Evolutionary conservation across 495 filamentous ascomycete genomes (phyloP).

Genomic region (Cercophora newfieldiana): DNA sequence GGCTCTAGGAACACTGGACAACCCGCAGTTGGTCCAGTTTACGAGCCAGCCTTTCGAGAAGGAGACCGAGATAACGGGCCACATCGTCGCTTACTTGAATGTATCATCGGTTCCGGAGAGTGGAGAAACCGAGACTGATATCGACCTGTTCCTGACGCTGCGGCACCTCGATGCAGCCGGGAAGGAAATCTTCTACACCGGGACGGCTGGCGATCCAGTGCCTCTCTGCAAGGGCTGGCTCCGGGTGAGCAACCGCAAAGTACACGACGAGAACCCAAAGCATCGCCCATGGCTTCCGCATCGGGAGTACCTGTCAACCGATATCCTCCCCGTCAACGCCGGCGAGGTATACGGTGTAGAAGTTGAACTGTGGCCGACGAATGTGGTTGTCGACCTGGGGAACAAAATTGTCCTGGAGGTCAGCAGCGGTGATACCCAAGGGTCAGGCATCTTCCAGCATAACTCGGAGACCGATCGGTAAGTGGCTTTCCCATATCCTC

Average conservation of each 20-base stretch:
- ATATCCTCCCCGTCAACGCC: conserved; percentile 54
- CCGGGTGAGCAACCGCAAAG: conserved; percentile 55
- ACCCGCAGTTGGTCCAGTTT: conserved; percentile 53
- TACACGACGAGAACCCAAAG: conserved; percentile 48
- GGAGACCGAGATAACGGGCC: conserved; percentile 67
- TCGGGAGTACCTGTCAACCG: conserved; percentile 60
- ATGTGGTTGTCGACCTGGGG: conserved; percentile 59
- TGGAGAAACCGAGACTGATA: conserved; percentile 45
- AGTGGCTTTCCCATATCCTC: not conserved
- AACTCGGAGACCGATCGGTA: conserved; percentile 41
- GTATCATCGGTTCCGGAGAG: conserved; percentile 53
- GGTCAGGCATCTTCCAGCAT: conserved; percentile 58
- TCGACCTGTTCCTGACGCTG: conserved; percentile 66
- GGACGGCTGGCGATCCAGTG: conserved; percentile 48
- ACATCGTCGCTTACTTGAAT: conserved; percentile 61
- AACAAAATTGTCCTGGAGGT: conserved; percentile 60
- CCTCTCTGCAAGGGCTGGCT: conserved; percentile 60
- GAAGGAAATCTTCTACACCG: conserved; percentile 66
- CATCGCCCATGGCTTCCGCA: conserved; percentile 54
- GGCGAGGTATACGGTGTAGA: conserved; percentile 63
- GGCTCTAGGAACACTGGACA: conserved; percentile 54
- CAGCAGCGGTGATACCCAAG: conserved; percentile 60
- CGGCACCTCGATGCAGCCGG: conserved; percentile 56
- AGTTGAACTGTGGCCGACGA: conserved; percentile 70
- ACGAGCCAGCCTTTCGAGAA: conserved; percentile 51